Base-by-base conservation (phyloP, 768 basidiomycete genomes). In the Agrocybe praecox region DNA sequence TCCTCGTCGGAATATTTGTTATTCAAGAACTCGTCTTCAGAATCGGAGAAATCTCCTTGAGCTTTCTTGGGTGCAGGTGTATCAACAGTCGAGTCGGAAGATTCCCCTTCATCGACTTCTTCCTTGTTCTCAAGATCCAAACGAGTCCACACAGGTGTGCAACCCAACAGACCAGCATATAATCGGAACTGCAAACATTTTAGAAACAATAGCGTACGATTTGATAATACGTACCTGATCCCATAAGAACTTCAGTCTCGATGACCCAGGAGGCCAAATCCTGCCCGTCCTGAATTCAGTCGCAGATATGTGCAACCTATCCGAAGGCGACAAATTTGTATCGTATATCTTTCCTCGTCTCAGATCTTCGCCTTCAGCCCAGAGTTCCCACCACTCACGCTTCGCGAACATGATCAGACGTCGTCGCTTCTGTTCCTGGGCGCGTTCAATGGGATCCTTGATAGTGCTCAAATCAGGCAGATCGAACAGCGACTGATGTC, bases 331-430 rank as follows among this genome's bases (percentile, higher is more conserved):
- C 8, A 70, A 51, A 45, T 59, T 88, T 87, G 71, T 64, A 63
- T 88, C 76, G 55, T 82, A 85, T 19, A 67, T 57, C 47, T 55
- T 72, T 17, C 65, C 70, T 36, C 74, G 69, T 55, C 85, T 72
- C 49, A 79, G 67, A 54, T 80, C 73, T 64, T 90, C 88, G 12
- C 75, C 77, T 50, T 86, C 84, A 33, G 78, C 80, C 89, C 90
- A 92, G 24, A 81, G 73, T 53, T 89, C 82, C 72, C 80, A 89
- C 90, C 90, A 92, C 36, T 74, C 73, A 57, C 68, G 76, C 26
- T 66, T 64, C 17, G 65, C 60, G 32, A 67, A 67, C 23, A 67
- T 19, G 26, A 59, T 12, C 11, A 57, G 24, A 36, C 60, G 54
- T 36, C 61, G 59, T 23, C 48, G 32, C 46, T 49, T 58, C 57